These are phyloP conservation scores for Ascoidea asiatica DNA, from an alignment of 805 yeast genomes.

Conservation along the genomic window DNA sequence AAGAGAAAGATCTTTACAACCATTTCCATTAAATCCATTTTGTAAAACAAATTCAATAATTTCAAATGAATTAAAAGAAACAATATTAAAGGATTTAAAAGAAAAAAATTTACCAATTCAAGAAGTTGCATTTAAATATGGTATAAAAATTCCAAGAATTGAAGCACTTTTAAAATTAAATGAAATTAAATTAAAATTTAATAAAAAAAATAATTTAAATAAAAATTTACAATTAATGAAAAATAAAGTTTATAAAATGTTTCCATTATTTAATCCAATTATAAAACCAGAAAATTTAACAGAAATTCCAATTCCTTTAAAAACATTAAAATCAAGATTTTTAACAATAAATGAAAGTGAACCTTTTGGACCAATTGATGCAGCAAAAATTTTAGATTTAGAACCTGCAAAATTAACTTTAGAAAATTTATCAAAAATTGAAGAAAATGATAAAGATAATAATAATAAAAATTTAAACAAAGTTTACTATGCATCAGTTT, in stretches of 20 bases:
- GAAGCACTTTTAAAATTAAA: slow-evolving; percentile 74
- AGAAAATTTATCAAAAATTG: slow-evolving; percentile 47
- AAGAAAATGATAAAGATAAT: slow-evolving; percentile 24
- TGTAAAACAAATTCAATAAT: slow-evolving; percentile 57
- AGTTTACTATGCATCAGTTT: slow-evolving; percentile 39
- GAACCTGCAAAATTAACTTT: slow-evolving; percentile 82
- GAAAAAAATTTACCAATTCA: slow-evolving; percentile 45
- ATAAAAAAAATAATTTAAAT: slow-evolving; percentile 46
- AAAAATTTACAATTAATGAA: slow-evolving; percentile 28
- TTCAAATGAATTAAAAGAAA: slow-evolving; percentile 41
- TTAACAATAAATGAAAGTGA: slow-evolving; percentile 86
- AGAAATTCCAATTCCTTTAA: slow-evolving; percentile 86
- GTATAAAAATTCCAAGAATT: slow-evolving; percentile 71
- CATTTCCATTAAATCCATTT: slow-evolving; percentile 67
- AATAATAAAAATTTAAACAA: slow-evolving; percentile 17
- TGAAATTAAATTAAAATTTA: slow-evolving; percentile 39
- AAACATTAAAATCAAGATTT: slow-evolving; percentile 71
- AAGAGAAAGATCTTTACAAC: slow-evolving; percentile 32
- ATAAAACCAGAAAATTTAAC: slow-evolving; percentile 59
- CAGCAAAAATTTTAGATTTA: slow-evolving; percentile 69
- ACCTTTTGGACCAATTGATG: slow-evolving; percentile 93
- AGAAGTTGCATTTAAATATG: slow-evolving; percentile 64
- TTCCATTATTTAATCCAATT: slow-evolving; percentile 52
- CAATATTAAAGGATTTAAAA: slow-evolving; percentile 43
- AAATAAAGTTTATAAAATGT: slow-evolving; percentile 57